Conservation (phyloP, 805 yeast genomes). For the Saccharomycopsis sp. region DNA sequence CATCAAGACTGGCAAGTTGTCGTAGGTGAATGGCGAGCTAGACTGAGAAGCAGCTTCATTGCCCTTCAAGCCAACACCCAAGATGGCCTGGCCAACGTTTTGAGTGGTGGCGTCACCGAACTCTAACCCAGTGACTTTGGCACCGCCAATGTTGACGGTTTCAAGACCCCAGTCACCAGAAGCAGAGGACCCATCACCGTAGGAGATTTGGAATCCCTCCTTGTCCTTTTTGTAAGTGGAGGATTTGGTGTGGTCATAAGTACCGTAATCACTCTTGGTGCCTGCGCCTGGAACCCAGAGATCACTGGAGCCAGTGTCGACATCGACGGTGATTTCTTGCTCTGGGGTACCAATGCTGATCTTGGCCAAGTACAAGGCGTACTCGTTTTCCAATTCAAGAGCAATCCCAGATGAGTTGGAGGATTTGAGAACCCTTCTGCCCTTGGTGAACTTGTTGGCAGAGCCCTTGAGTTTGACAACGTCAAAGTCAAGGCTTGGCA, state of each 20-base stretch:
- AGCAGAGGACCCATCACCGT: slow-evolving; percentile 42
- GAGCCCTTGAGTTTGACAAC: slow-evolving; percentile 7
- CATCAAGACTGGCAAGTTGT: slow-evolving; percentile 27
- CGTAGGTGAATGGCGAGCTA: slow-evolving; percentile 25
- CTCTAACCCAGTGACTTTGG: slow-evolving; percentile 8
- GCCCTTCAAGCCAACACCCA: slow-evolving; percentile 64
- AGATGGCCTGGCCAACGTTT: slow-evolving; percentile 41
- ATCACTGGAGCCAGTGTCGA: slow-evolving; percentile 30
- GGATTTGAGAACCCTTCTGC: neutral
- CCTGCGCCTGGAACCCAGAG: slow-evolving; percentile 24
- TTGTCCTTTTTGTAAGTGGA: slow-evolving; percentile 19
- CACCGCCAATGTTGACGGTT: slow-evolving; percentile 13
- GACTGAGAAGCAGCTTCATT: slow-evolving; percentile 41
- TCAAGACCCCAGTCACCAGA: slow-evolving; percentile 38
- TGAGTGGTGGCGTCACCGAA: slow-evolving; percentile 14
- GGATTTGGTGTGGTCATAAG: slow-evolving; percentile 22
- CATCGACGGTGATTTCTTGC: slow-evolving; percentile 23
- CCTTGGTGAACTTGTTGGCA: slow-evolving; percentile 1
- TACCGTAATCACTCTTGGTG: slow-evolving; percentile 23
- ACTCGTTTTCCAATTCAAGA: slow-evolving; percentile 31
- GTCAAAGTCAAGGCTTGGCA: slow-evolving; percentile 13
- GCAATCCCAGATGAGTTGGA: slow-evolving; percentile 17
- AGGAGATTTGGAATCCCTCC: slow-evolving; percentile 30
- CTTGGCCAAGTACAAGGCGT: slow-evolving; percentile 27
- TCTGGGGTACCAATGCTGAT: slow-evolving; percentile 26